Conservation (phyloP, 2,329 filamentous ascomycete species). For the Beauveria australis region DNA sequence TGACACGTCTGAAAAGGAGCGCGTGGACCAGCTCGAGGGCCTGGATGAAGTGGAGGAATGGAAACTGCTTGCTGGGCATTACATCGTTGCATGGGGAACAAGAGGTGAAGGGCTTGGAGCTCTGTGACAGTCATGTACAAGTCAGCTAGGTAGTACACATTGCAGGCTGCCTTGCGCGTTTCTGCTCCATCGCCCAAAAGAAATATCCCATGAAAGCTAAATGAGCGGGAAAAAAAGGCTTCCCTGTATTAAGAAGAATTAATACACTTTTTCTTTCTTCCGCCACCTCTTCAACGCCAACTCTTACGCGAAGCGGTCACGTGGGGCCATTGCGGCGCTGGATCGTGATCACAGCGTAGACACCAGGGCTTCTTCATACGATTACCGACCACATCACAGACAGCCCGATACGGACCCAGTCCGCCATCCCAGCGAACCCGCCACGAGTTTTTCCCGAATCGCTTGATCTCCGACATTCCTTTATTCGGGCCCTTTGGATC, state of each 20-base stretch:
- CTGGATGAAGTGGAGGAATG: conserved; percentile 95
- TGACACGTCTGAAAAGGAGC: conserved; percentile 59
- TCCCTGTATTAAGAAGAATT: not conserved
- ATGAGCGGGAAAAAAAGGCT: not conserved
- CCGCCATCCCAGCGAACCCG: not conserved
- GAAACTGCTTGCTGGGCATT: conserved; percentile 78
- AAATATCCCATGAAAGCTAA: not conserved
- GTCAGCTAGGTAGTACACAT: not conserved
- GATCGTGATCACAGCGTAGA: not conserved
- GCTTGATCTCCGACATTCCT: not conserved
- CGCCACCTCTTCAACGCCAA: not conserved
- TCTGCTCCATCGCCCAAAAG: not conserved
- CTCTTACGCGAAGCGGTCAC: not conserved
- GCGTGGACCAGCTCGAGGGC: conserved; percentile 73
- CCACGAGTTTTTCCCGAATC: not conserved
- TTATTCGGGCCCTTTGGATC: too few species aligned
- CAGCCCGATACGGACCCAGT: not conserved
- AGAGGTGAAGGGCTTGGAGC: conserved; percentile 39
- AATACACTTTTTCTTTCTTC: not conserved
- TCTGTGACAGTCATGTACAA: not conserved
- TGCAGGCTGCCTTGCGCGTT: not conserved
- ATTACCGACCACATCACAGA: not conserved
- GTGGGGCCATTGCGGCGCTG: not conserved
- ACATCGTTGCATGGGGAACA: conserved; percentile 85
- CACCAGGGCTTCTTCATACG: too few species aligned